Evolutionary conservation across 148 eudicot genomes (phyloP), one percentile per base, ranked within the genome.

Genomic region (Cornus suecica): DNA sequence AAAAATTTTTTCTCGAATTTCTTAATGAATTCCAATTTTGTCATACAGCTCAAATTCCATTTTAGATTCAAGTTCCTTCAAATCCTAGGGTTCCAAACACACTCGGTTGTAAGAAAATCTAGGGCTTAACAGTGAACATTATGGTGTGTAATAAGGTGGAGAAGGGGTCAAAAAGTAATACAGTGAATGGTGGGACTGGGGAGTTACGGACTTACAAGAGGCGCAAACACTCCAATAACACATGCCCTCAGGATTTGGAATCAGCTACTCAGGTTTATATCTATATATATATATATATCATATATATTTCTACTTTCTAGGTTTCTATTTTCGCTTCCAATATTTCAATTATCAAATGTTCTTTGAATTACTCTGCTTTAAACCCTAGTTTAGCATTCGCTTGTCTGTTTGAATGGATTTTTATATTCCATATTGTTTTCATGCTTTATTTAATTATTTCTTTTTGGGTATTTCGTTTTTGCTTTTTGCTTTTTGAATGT

Each of bases 201-300:
- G 61, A 27, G 48, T 34, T 88, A 51, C 82, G 68, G 23, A 88
- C 86, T 0, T 88, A 88, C 69, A 78, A 82, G 75, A 81, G 91
- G 73, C 87, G 91, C 66, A 88, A 71, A 68, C 65, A 63, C n/a
- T n/a, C n/a, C n/a, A n/a, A n/a, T n/a, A n/a, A n/a, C 41, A 76
- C 69, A 37, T 14, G 74, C 28, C 62, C 22, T n/a, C 78, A 76
- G 27, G 62, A 73, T 67, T 74, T 62, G 70, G 73, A 76, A 66
- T 48, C 79, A 16, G 70, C 71, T 45, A 72, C 65, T 67, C 77
- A 34, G n/a, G n/a, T n/a, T n/a, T n/a, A n/a, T n/a, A n/a, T n/a
- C n/a, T n/a, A n/a, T n/a, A n/a, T n/a, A n/a, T n/a, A n/a, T n/a
- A n/a, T n/a, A n/a, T n/a, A n/a, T n/a, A n/a, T n/a, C n/a, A n/a